Percentiles rank a stretch among this genome's conserved stretches.
Evolutionary conservation across 768 basidiomycete species (phyloP).

Genomic region (Tricholoma bakamatsutake): DNA sequence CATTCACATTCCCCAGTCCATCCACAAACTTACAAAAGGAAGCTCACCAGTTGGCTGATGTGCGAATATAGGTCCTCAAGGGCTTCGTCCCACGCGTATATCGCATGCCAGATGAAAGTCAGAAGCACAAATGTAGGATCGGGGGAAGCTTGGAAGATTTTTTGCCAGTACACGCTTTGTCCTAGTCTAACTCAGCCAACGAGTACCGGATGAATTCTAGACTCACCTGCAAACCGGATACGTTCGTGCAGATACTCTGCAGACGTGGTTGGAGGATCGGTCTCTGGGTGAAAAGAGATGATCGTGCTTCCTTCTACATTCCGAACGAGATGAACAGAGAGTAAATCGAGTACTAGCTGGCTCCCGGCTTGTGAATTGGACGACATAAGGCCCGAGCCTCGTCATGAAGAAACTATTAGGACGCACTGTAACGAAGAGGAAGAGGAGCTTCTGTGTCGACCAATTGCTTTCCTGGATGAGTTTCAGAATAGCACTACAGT

Average conservation of each 20-base stretch:
- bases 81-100: conserved; percentile 24
- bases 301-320: conserved; percentile 39
- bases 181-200: conserved; percentile 3
- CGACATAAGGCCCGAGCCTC: background rate
- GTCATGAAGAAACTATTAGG: background rate
- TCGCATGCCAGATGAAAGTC: conserved; percentile 20
- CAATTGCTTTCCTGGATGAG: conserved; percentile 19
- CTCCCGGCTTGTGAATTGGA: conserved; percentile 16
- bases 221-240: conserved; percentile 39
- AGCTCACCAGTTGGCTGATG: conserved; percentile 18
- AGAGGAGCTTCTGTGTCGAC: conserved; percentile 39
- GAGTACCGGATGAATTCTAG: background rate
- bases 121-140: conserved; percentile 23
- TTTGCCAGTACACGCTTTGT: conserved; percentile 23
- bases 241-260: conserved; percentile 40
- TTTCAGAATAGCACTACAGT: background rate
- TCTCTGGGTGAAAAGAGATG: conserved; percentile 42
- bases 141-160: conserved; percentile 17
- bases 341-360: conserved; percentile 38
- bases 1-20: background rate
- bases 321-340: conserved; percentile 45
- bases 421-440: conserved; percentile 25
- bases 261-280: conserved; percentile 32
- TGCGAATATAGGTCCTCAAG: conserved; percentile 19
- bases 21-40: background rate